Evolutionary conservation across 768 basidiomycete species (phyloP).

Genomic region (Lentinula boryana): DNA sequence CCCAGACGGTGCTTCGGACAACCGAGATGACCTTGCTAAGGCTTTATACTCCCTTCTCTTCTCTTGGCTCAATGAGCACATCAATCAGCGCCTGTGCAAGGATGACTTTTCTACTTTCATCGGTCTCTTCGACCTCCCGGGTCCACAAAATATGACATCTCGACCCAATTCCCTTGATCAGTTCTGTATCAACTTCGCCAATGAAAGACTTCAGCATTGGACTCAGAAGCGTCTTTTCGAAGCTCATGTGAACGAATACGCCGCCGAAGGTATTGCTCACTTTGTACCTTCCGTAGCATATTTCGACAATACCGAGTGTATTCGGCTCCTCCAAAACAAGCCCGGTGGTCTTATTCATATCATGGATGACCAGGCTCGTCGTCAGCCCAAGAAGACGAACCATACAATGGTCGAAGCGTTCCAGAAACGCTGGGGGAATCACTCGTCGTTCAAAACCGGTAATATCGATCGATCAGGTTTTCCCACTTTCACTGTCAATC

Average conservation of each 20-base stretch:
- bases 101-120: slow-evolving; percentile 93
- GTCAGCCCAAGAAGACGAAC: slow-evolving; percentile 86
- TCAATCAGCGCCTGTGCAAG: slow-evolving; percentile 91
- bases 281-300: slow-evolving; percentile 68
- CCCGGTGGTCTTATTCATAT: slow-evolving; percentile 94
- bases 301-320: slow-evolving; percentile 88
- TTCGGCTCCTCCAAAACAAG: slow-evolving; percentile 77
- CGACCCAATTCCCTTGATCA: slow-evolving; percentile 92
- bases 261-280: slow-evolving; percentile 69
- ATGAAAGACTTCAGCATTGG: slow-evolving; percentile 85
- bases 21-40: slow-evolving; percentile 91
- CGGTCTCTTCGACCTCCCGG: slow-evolving; percentile 90
- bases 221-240: slow-evolving; percentile 78
- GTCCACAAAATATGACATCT: slow-evolving; percentile 84
- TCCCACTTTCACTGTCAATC: slow-evolving; percentile 86
- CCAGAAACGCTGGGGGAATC: slow-evolving; percentile 90
- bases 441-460: slow-evolving; percentile 85
- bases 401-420: slow-evolving; percentile 94
- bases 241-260: slow-evolving; percentile 76
- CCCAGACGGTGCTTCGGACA: slow-evolving; percentile 87
- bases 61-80: slow-evolving; percentile 92
- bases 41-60: slow-evolving; percentile 92
- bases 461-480: slow-evolving; percentile 68
- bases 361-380: slow-evolving; percentile 93
- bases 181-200: slow-evolving; percentile 94